phyloP scores from a whole-genome alignment of 306 rosid genomes.

The Astragalus membranaceus region DNA sequence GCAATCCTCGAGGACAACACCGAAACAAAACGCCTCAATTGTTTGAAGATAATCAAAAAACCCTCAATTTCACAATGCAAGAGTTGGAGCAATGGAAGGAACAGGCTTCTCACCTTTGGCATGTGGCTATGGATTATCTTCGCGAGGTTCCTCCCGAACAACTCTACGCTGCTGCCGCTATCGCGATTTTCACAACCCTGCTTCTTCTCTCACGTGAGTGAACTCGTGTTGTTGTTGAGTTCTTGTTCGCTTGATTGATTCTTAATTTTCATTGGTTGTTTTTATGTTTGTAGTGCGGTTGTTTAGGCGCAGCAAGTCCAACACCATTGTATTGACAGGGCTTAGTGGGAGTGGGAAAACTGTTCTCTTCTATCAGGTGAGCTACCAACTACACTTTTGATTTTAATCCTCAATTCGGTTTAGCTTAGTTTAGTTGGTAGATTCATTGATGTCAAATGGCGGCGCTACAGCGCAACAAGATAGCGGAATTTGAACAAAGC shows the following conservation, averaged over 20 bases:
- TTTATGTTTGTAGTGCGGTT: constrained; percentile 50
- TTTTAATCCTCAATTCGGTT: neutral
- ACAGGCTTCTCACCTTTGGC: constrained; percentile 24
- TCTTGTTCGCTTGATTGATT: neutral
- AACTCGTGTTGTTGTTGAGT: neutral
- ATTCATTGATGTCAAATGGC: neutral
- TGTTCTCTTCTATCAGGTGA: constrained; percentile 75
- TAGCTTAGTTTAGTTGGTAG: neutral
- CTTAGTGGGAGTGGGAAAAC: constrained; percentile 85
- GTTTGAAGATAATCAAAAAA: neutral
- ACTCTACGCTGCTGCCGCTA: constrained; percentile 50
- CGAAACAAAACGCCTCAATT: neutral
- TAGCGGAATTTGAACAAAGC: too few relatives aligned
- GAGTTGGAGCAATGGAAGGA: constrained; percentile 49
- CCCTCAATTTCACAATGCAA: constrained; percentile 28
- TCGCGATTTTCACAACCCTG: constrained; percentile 39
- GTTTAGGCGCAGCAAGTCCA: constrained; percentile 57
- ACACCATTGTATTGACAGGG: constrained; percentile 70
- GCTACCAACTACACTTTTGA: neutral
- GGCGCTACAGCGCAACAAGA: too few relatives aligned
- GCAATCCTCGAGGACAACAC: neutral
- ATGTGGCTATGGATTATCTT: constrained; percentile 26
- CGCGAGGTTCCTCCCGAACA: constrained; percentile 51
- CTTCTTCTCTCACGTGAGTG: constrained; percentile 42
- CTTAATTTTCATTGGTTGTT: neutral